A percentile compares a stretch with the other conserved stretches of the same genome.
These are phyloP conservation scores for Coemansia sp. DNA, from an alignment of 192 early-diverging fungal genomes.

Conservation along the genomic window DNA sequence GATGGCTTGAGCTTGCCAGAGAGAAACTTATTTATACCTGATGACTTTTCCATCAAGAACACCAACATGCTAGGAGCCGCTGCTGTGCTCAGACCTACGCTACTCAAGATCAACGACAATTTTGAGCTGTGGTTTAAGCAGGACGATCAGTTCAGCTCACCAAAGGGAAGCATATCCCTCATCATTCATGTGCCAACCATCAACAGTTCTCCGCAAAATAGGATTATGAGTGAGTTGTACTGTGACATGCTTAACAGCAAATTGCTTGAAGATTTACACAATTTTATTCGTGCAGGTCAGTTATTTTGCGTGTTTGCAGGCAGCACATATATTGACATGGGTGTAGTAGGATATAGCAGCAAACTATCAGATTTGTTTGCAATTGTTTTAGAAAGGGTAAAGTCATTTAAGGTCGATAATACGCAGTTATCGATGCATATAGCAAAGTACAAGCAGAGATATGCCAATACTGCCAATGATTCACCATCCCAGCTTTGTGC, in stretches of 20 bases:
- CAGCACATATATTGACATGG: constrained; percentile 59
- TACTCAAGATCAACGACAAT: constrained; percentile 13
- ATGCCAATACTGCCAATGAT: neutral
- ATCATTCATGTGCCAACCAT: neutral
- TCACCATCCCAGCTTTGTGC: neutral
- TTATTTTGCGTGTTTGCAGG: constrained; percentile 12
- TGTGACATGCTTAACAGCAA: constrained; percentile 77
- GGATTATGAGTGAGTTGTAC: neutral
- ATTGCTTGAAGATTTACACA: constrained; percentile 69
- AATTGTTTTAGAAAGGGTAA: neutral
- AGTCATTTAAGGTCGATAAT: neutral
- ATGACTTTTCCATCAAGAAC: constrained; percentile 25
- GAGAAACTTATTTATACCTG: constrained; percentile 18
- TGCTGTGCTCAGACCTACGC: constrained; percentile 8
- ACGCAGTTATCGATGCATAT: neutral
- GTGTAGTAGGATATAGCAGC: neutral
- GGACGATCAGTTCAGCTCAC: constrained; percentile 84
- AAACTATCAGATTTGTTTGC: neutral
- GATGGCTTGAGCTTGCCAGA: constrained; percentile 4
- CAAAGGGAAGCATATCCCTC: constrained; percentile 61
- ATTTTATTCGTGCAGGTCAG: neutral
- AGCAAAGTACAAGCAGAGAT: neutral
- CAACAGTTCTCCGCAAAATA: neutral
- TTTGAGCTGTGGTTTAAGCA: constrained; percentile 87
- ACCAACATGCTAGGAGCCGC: neutral